Base-by-base conservation (phyloP, 441 rosid species). In the Dalechampia spathulata region DNA sequence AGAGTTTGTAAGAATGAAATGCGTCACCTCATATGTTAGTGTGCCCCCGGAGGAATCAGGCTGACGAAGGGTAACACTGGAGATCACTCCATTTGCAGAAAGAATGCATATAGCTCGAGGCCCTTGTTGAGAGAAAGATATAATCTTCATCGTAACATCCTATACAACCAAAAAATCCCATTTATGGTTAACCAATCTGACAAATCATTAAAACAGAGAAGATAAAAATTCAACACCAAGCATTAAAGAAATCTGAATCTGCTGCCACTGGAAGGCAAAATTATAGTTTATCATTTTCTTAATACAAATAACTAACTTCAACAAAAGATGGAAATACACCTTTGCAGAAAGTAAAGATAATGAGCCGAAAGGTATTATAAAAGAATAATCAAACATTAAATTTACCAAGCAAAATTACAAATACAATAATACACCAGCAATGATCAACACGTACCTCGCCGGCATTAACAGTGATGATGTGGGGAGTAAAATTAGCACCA, bases 81-180 rank as follows among this genome's bases (percentile, higher is more conserved):
- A 92, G 53, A 92, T 83, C 34, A 78, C 80, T 56, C 99, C 99
- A 72, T 78, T 92, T 10, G 97, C 99, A 16, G 95, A 89, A 44
- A 89, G 83, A 32, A 92, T 76, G 64, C 99, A 92, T 67, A 89
- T 78, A 53, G 97, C 94, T 57, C 97, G 78, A 26, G 96, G 89
- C 52, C 97, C 99, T 86, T 85, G 95, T 72, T 89, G 97, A 23
- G 99, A 89, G 64, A 89, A 89, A 12, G 99, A 89, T 67, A 89
- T 92, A 27, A 92, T 75, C 79, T 90, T 89, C 96, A 86, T 86
- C 0, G 82, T 89, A 36, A 92, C 80, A 72, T 92, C 99, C 99
- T 92, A 71, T 6, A n/a, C n/a, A n/a, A n/a, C n/a, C n/a, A n/a
- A n/a, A n/a, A n/a, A n/a, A n/a, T n/a, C n/a, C n/a, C n/a, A n/a